phyloP scores from a whole-genome alignment of 495 filamentous ascomycete genomes.

The Aspergillus incahuasiensis region DNA sequence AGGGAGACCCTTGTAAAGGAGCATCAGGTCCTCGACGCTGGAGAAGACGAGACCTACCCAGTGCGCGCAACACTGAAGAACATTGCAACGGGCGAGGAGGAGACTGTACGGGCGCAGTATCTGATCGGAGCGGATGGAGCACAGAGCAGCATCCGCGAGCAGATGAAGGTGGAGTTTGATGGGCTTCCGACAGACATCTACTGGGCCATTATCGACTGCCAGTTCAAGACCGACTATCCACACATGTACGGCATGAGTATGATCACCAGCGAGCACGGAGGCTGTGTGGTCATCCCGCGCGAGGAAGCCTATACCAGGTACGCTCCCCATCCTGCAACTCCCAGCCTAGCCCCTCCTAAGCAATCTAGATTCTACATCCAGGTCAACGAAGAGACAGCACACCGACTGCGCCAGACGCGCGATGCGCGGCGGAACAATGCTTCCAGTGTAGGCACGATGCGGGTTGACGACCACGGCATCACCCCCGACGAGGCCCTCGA shows the following conservation, averaged over 20 bases:
- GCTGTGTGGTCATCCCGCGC: neutral
- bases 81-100: neutral
- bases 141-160: neutral
- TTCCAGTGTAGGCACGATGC: neutral
- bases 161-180: conserved; percentile 4
- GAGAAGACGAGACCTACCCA: neutral
- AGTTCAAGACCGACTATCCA: conserved; percentile 3
- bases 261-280: conserved; percentile 2
- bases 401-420: neutral
- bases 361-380: conserved; percentile 3
- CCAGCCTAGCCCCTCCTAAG: neutral
- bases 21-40: neutral
- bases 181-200: neutral
- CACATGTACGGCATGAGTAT: conserved; percentile 3
- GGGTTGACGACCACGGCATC: neutral
- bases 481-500: neutral
- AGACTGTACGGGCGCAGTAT: neutral
- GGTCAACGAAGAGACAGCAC: neutral
- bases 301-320: neutral
- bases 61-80: neutral
- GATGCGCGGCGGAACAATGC: neutral
- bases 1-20: neutral
- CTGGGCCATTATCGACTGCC: conserved; percentile 2
- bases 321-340: neutral
- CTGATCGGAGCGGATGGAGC: conserved; percentile 1